Percentiles rank a stretch among this genome's conserved stretches.
These are phyloP conservation scores for Magnolia changhungtana DNA, from an alignment of 164 flowering plant genomes.

Conservation along the genomic window DNA sequence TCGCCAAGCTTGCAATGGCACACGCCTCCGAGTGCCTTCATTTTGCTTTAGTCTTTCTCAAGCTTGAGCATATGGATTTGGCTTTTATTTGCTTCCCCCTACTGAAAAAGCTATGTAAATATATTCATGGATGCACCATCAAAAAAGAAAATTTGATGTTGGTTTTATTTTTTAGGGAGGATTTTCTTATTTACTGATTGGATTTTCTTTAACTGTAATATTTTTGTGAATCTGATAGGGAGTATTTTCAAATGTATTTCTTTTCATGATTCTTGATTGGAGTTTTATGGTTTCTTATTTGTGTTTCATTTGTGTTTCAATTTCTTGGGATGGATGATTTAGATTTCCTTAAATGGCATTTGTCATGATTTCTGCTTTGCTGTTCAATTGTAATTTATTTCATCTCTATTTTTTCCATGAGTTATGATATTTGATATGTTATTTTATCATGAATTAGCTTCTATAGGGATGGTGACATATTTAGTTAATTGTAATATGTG, in stretches of 20 bases:
- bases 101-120: neutral
- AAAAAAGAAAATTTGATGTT: neutral
- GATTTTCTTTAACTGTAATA: neutral
- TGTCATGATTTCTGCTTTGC: neutral
- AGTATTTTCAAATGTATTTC: neutral
- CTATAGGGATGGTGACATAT: constrained; percentile 19
- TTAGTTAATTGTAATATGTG: neutral
- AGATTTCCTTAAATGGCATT: neutral
- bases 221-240: neutral
- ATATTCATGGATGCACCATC: too few relatives aligned
- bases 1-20: too few relatives aligned
- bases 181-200: neutral
- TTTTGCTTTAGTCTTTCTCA: too few relatives aligned
- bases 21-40: too few relatives aligned
- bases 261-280: neutral
- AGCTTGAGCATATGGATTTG: constrained; percentile 19
- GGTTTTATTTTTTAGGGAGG: neutral
- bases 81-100: neutral
- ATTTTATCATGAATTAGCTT: neutral
- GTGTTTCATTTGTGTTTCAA: neutral
- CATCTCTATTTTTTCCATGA: neutral
- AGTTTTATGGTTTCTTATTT: too few relatives aligned
- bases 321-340: neutral
- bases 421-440: neutral
- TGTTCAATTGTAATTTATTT: neutral